phyloP scores from a whole-genome alignment of 768 basidiomycete genomes.

The Agaricus subrufescens region DNA sequence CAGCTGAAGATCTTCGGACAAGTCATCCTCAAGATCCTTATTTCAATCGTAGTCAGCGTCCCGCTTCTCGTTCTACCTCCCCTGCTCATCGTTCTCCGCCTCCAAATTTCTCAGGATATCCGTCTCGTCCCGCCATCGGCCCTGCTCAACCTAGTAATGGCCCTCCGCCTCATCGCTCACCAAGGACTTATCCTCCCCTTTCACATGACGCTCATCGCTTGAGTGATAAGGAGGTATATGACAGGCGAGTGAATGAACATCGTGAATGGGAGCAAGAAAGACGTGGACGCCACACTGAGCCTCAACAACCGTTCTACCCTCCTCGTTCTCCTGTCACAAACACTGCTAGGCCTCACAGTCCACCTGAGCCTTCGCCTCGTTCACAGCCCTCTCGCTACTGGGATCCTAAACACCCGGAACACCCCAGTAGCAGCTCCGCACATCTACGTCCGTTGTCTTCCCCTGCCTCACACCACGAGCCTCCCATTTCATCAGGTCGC shows the following conservation, averaged over 20 bases:
- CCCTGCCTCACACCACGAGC: conserved; percentile 24
- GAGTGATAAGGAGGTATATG: conserved; percentile 57
- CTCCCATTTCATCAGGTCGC: conserved; percentile 32
- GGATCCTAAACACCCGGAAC: conserved; percentile 53
- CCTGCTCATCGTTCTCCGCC: conserved; percentile 41
- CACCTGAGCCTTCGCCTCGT: conserved; percentile 61
- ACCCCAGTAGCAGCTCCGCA: conserved; percentile 32
- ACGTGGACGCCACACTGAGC: conserved; percentile 35
- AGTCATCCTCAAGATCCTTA: conserved; percentile 42
- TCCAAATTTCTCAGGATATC: conserved; percentile 43
- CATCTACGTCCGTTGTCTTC: conserved; percentile 24
- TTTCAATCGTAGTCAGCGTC: conserved; percentile 46
- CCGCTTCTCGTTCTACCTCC: conserved; percentile 53
- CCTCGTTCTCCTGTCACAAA: conserved; percentile 31
- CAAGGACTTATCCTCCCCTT: conserved; percentile 47
- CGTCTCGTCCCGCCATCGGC: conserved; percentile 45
- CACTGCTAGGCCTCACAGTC: conserved; percentile 38
- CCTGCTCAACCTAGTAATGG: conserved; percentile 43
- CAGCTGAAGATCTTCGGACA: conserved; percentile 47
- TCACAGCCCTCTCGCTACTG: conserved; percentile 49
- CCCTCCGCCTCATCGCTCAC: conserved; percentile 51
- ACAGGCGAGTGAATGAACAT: conserved; percentile 40
- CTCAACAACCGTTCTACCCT: conserved; percentile 33
- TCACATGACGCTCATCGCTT: conserved; percentile 44
- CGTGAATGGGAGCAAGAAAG: conserved; percentile 49